Evolutionary conservation across 148 eudicot genomes (phyloP), one percentile per base, ranked within the genome.

Genomic region (Polygonum maritimum): DNA sequence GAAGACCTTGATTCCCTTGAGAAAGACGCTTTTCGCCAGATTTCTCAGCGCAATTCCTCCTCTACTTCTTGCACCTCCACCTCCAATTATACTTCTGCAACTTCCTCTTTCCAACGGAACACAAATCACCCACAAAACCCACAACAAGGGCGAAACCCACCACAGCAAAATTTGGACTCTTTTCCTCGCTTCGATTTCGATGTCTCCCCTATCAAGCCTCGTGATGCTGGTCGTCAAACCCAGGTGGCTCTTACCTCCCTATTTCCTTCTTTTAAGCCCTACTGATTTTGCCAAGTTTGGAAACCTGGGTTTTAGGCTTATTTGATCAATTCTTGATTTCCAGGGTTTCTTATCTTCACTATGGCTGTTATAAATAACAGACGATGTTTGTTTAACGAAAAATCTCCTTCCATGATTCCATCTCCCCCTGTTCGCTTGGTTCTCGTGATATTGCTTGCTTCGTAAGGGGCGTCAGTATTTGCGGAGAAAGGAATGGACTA

Each of bases 1-100:
- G 98, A 90, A 69, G 85, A 89, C 16, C 81, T 92, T 5, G 98
- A 94, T 76, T 71, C 77, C 33, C 85, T 94, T 0, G 98, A 94
- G 78, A 81, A 85, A 78, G 87, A 92, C 33, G 98, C 98, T 72
- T 40, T 90, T 41, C 81, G 81, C 58, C 91, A 86, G 81, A 83
- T 94, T 81, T 90, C 98, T 63, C 87, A 79, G 16, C 97, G 92
- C 52, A 84, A 87, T 69, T 54, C 78, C 26, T 81, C 87, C 12
- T 78, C 88, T 31, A 72, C 86, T 41, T 74, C 84, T 58, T 11
- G 80, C 18, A 73, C 85, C 33, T 49, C 41, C 47, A 74, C 65
- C 54, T 22, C 57, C 2, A 35, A 35, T 7, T 67, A 36, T n/a
- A 67, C 41, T 36, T 67, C 19, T n/a, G 45, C 44, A 36, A 16